phyloP scores from a whole-genome alignment of 2,329 filamentous ascomycete species.

The Fusarium nodosum region DNA sequence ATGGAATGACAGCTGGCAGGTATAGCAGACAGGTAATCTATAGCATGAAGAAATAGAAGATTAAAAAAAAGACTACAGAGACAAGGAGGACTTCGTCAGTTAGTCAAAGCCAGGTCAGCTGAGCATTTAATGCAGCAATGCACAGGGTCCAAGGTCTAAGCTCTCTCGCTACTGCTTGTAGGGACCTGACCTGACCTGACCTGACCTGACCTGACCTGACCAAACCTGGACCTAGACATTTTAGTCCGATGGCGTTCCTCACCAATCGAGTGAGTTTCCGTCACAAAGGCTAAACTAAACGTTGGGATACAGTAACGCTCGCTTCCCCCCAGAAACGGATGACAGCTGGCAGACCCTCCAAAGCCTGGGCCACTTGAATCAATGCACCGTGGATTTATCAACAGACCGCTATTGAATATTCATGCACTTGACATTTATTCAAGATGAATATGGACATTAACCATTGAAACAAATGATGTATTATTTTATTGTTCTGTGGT shows the following conservation, averaged over 20 bases:
- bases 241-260: slow-evolving; percentile 15
- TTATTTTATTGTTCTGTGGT: not conserved
- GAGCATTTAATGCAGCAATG: slow-evolving; percentile 14
- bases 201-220: not conserved
- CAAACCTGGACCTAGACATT: slow-evolving; percentile 12
- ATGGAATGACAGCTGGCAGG: not conserved
- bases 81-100: slow-evolving; percentile 28
- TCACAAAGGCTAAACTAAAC: slow-evolving; percentile 10
- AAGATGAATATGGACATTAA: not conserved
- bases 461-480: not conserved
- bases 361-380: slow-evolving; percentile 11
- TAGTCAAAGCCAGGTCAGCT: slow-evolving; percentile 38
- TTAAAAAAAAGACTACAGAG: not conserved
- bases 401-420: slow-evolving; percentile 18
- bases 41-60: slow-evolving; percentile 15
- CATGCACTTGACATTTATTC: not conserved
- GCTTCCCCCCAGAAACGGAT: slow-evolving; percentile 8
- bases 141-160: slow-evolving; percentile 8
- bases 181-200: slow-evolving; percentile 13
- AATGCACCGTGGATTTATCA: slow-evolving; percentile 7
- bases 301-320: slow-evolving; percentile 1
- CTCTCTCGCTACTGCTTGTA: slow-evolving; percentile 40
- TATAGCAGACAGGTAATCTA: slow-evolving; percentile 2
- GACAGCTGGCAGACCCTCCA: slow-evolving; percentile 28
- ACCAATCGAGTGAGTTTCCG: slow-evolving; percentile 22